Conservation (phyloP, 106 monocot genomes). For the Acanthochlamys bracteata region DNA sequence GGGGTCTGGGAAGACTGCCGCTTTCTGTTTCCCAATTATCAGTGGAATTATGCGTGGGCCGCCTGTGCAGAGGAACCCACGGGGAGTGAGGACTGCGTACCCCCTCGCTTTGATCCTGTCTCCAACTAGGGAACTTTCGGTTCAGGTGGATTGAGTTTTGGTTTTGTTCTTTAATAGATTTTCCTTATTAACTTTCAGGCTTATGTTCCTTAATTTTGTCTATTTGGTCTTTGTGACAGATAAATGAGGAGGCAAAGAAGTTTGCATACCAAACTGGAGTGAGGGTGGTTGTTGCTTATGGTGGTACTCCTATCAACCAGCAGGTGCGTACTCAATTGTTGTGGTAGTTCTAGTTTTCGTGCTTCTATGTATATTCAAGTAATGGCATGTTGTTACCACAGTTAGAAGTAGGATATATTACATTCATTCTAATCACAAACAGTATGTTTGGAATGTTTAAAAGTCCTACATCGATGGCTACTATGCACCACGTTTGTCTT, state of each 20-base stretch:
- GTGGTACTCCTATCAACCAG: constrained; percentile 46
- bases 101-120: constrained; percentile 80
- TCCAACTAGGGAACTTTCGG: constrained; percentile 78
- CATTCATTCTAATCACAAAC: no score
- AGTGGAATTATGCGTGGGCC: constrained; percentile 64
- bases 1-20: constrained; percentile 94
- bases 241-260: constrained; percentile 54
- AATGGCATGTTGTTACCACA: not conserved
- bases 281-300: constrained; percentile 56
- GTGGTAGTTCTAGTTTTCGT: not conserved
- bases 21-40: constrained; percentile 97
- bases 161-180: not conserved
- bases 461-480: no score
- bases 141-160: constrained; percentile 46
- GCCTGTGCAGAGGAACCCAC: constrained; percentile 24
- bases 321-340: constrained; percentile 21
- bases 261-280: constrained; percentile 64
- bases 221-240: constrained; percentile 18
- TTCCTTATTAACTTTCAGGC: not conserved
- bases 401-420: no score
- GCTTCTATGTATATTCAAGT: not conserved
- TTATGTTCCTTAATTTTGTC: no score
- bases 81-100: constrained; percentile 41
- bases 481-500: no score
- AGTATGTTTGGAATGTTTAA: no score